phyloP scores from a whole-genome alignment of 306 rosid genomes.

The Morella rubra region DNA sequence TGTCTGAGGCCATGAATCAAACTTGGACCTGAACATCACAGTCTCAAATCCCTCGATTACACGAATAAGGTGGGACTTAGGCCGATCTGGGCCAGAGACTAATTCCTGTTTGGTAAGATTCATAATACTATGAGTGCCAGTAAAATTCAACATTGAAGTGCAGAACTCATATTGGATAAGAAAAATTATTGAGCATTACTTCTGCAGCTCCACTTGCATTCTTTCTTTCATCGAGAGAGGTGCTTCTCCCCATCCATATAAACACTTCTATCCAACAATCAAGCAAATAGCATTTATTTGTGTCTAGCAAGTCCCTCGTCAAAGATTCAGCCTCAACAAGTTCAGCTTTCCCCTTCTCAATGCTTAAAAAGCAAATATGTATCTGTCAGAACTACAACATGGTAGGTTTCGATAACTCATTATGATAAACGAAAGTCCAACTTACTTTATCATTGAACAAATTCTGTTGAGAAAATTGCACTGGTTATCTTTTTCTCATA shows the following conservation, averaged over 20 bases:
- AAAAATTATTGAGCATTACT: slow-evolving; percentile 45
- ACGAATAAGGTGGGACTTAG: slow-evolving; percentile 69
- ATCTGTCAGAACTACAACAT: slow-evolving; percentile 33
- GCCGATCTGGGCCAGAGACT: slow-evolving; percentile 47
- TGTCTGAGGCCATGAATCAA: slow-evolving; percentile 84
- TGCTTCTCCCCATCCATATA: slow-evolving; percentile 90
- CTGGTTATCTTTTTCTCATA: background rate
- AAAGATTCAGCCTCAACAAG: slow-evolving; percentile 65
- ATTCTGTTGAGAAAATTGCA: background rate
- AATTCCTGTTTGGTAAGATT: slow-evolving; percentile 55
- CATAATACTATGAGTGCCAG: slow-evolving; percentile 28
- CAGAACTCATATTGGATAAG: slow-evolving; percentile 24
- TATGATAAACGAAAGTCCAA: slow-evolving; percentile 20
- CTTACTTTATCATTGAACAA: background rate
- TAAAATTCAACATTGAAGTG: slow-evolving; percentile 27
- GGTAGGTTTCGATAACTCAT: slow-evolving; percentile 20
- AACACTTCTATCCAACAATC: slow-evolving; percentile 88
- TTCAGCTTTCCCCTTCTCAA: slow-evolving; percentile 72
- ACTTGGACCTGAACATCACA: slow-evolving; percentile 84
- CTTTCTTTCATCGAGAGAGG: slow-evolving; percentile 86
- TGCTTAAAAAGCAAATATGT: slow-evolving; percentile 44
- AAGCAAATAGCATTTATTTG: slow-evolving; percentile 77
- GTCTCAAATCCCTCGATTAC: slow-evolving; percentile 97
- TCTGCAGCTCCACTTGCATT: slow-evolving; percentile 80
- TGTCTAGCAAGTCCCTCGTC: slow-evolving; percentile 71